These are phyloP conservation scores for Diutina rugosa DNA, from an alignment of 1,139 yeast species.

Conservation along the genomic window DNA sequence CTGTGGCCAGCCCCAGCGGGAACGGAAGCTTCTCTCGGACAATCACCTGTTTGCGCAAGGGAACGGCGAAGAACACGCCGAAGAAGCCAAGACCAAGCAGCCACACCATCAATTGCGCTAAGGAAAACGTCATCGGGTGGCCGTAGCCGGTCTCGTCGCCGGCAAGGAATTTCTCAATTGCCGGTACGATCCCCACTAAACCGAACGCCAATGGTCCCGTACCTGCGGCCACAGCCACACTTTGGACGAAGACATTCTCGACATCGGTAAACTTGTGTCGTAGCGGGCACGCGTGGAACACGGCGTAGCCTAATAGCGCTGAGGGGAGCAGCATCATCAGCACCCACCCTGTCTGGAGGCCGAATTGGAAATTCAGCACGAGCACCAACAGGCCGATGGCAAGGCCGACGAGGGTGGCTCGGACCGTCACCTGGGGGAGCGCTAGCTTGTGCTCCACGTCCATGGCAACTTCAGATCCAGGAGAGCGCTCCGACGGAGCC, in stretches of 20 bases:
- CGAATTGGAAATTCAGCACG: slow-evolving; percentile 87
- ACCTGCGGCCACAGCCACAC: slow-evolving; percentile 92
- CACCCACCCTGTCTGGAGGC: slow-evolving; percentile 97
- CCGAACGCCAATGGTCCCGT: slow-evolving; percentile 96
- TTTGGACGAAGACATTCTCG: slow-evolving; percentile 84
- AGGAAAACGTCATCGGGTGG: slow-evolving; percentile 21
- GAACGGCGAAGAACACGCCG: slow-evolving; percentile 92
- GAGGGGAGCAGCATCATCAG: slow-evolving; percentile 99
- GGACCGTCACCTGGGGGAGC: slow-evolving; percentile 51
- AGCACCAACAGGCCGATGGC: slow-evolving; percentile 71
- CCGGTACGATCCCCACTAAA: slow-evolving; percentile 92
- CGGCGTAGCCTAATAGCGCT: slow-evolving; percentile 75
- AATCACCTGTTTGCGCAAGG: slow-evolving; percentile 74
- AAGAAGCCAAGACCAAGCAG: slow-evolving; percentile 77
- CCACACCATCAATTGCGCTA: slow-evolving; percentile 60
- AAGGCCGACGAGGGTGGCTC: slow-evolving; percentile 66
- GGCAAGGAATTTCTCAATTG: slow-evolving; percentile 78
- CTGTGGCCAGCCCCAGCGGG: slow-evolving; percentile 95
- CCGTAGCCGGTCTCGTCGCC: slow-evolving; percentile 64
- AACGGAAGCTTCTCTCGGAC: slow-evolving; percentile 76
- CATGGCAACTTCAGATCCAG: background rate
- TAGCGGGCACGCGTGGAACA: slow-evolving; percentile 47
- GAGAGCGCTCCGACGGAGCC: background rate
- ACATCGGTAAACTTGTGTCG: slow-evolving; percentile 61
- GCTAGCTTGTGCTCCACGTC: slow-evolving; percentile 15